These are phyloP conservation scores for Annulohypoxylon moriforme DNA, from an alignment of 495 filamentous ascomycete species.

Conservation along the genomic window DNA sequence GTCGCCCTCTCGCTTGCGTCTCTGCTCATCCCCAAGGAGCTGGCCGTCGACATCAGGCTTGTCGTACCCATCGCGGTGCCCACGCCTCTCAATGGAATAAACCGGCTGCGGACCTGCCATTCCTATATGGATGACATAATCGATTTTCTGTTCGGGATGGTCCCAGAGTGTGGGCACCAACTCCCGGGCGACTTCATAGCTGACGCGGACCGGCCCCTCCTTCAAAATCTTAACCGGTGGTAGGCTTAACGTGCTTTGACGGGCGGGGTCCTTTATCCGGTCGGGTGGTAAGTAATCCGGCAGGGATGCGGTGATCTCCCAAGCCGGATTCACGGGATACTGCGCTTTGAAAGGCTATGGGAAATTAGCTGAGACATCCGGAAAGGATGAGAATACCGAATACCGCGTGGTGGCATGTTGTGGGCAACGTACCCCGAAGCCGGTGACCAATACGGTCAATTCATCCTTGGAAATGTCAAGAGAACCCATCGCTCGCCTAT, in stretches of 20 bases:
- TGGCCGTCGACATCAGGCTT: slow-evolving; percentile 75
- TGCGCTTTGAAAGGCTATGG: slow-evolving; percentile 72
- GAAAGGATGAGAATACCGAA: neutral
- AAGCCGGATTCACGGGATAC: slow-evolving; percentile 76
- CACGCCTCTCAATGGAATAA: slow-evolving; percentile 77
- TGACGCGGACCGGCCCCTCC: slow-evolving; percentile 73
- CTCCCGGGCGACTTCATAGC: slow-evolving; percentile 71
- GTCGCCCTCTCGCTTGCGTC: slow-evolving; percentile 49
- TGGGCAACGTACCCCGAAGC: slow-evolving; percentile 71
- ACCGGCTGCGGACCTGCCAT: slow-evolving; percentile 76
- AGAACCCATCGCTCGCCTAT: slow-evolving; percentile 52
- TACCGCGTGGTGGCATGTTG: slow-evolving; percentile 21
- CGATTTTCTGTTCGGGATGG: slow-evolving; percentile 57
- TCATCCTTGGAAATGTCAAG: slow-evolving; percentile 55
- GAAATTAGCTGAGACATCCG: slow-evolving; percentile 17
- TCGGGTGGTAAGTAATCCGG: slow-evolving; percentile 63
- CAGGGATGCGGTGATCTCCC: slow-evolving; percentile 69
- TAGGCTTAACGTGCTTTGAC: slow-evolving; percentile 40
- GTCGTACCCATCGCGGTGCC: slow-evolving; percentile 79
- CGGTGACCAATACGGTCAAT: slow-evolving; percentile 76
- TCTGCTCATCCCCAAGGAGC: slow-evolving; percentile 63
- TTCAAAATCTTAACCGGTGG: slow-evolving; percentile 72
- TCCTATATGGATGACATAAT: slow-evolving; percentile 81
- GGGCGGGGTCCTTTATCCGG: slow-evolving; percentile 51
- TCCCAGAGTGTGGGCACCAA: slow-evolving; percentile 71